Conservation (phyloP, 176 grass and related monocot species). For the Aegilops longissima region DNA sequence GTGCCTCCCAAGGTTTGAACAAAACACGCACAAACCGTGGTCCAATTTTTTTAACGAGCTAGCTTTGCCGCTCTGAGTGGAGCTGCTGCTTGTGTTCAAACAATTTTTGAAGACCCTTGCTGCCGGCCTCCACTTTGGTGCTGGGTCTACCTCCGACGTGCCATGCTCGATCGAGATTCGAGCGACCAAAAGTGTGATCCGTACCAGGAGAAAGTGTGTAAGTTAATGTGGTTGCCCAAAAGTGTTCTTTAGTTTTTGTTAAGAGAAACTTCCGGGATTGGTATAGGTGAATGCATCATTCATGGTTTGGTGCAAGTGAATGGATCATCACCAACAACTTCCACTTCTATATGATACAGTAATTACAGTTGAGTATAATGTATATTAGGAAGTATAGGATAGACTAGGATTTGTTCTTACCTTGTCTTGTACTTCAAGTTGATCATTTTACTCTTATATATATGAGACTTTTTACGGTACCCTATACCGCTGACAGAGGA, state of each 20-base stretch:
- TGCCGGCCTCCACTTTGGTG: not conserved
- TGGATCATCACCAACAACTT: not conserved
- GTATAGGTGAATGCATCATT: not conserved
- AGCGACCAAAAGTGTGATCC: not conserved
- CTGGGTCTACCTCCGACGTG: not conserved
- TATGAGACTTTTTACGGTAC: no score
- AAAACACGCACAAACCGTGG: not conserved
- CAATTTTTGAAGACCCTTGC: not conserved
- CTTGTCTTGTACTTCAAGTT: no score
- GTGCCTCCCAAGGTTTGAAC: not conserved
- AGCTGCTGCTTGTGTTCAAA: not conserved
- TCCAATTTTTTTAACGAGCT: not conserved
- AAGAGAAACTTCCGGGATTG: not conserved
- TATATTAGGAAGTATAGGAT: no score
- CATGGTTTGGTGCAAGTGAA: not conserved
- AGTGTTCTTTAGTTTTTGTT: not conserved
- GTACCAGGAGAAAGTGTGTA: not conserved
- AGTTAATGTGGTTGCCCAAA: not conserved
- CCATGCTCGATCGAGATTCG: not conserved
- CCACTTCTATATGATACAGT: not conserved
- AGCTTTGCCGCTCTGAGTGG: no score
- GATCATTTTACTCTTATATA: no score
- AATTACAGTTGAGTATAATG: not conserved
- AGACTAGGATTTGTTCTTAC: no score
- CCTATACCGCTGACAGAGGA: no score